These are phyloP conservation scores for Ogataea sp. DNA, from an alignment of 805 yeast species.

Conservation along the genomic window DNA sequence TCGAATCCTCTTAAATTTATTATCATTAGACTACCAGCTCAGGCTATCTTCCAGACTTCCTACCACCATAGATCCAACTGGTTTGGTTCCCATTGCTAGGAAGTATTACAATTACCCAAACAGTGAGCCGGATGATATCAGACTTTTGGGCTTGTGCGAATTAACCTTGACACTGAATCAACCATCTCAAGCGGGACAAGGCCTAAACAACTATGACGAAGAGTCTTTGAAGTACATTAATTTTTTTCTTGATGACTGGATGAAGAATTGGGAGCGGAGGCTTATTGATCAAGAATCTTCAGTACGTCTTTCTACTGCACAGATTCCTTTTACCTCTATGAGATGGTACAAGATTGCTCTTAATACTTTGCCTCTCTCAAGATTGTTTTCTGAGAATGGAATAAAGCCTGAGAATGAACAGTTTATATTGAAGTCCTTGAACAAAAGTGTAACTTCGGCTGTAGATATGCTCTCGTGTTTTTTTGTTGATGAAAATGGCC, in stretches of 20 bases:
- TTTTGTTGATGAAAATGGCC: conserved; percentile 3
- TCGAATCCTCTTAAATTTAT: conserved; percentile 8
- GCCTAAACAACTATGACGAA: background rate
- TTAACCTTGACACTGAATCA: conserved; percentile 8
- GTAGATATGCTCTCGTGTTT: conserved; percentile 11
- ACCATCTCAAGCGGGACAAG: conserved; percentile 1
- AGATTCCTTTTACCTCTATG: conserved; percentile 12
- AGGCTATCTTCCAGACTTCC: conserved; percentile 11
- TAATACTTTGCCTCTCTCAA: conserved; percentile 6
- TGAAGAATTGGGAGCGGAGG: conserved; percentile 6
- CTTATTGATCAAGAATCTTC: background rate
- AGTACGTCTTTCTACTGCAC: conserved; percentile 1
- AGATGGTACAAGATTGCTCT: conserved; percentile 11
- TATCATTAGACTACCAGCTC: conserved; percentile 10
- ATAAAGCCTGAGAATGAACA: conserved; percentile 5
- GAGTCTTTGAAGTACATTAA: conserved; percentile 6
- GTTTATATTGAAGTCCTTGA: conserved; percentile 6
- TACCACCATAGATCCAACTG: conserved; percentile 10
- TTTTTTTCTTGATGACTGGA: conserved; percentile 10
- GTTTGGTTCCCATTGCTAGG: conserved; percentile 8
- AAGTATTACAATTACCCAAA: conserved; percentile 4
- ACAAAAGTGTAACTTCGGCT: conserved; percentile 11
- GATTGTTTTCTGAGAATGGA: conserved; percentile 4
- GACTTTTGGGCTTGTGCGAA: conserved; percentile 11
- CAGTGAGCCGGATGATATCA: conserved; percentile 7